A percentile compares a stretch with the other conserved stretches of the same genome.
Conservation (phyloP, 148 eudicot genomes). For the Camellia sinensis region DNA sequence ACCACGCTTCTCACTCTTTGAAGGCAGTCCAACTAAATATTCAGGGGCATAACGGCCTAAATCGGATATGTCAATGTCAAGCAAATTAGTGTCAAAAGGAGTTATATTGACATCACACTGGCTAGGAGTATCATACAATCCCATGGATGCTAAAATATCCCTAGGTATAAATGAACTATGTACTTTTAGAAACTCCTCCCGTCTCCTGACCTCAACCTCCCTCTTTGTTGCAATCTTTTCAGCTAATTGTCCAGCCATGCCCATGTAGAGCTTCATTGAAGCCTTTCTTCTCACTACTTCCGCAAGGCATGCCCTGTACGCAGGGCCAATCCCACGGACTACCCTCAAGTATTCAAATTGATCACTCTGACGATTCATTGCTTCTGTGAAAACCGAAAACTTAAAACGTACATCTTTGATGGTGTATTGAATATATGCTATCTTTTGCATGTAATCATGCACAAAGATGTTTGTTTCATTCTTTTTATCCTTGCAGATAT, state of each 20-base stretch:
- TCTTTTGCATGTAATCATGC: conserved; percentile 88
- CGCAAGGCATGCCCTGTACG: conserved; percentile 91
- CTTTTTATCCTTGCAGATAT: conserved; percentile 62
- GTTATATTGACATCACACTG: conserved; percentile 85
- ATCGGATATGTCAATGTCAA: conserved; percentile 80
- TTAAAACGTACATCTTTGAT: conserved; percentile 84
- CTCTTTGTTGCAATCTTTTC: conserved; percentile 90
- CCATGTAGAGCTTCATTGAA: conserved; percentile 96
- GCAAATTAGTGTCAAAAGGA: conserved; percentile 83
- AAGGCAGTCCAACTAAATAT: conserved; percentile 58
- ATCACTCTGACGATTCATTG: conserved; percentile 76
- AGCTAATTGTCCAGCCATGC: conserved; percentile 96
- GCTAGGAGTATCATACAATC: conserved; percentile 84
- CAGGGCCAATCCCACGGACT: conserved; percentile 71
- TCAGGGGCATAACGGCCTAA: conserved; percentile 87
- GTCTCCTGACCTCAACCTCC: conserved; percentile 74
- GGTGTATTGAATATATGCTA: conserved; percentile 79
- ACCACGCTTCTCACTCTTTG: conserved; percentile 56
- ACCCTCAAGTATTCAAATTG: conserved; percentile 79
- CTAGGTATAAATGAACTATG: conserved; percentile 72
- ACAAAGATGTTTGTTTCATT: conserved; percentile 85
- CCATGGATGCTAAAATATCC: conserved; percentile 82
- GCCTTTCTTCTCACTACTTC: conserved; percentile 93
- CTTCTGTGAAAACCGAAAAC: conserved; percentile 90
- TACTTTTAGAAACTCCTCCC: conserved; percentile 79